Base-by-base conservation (phyloP, 495 filamentous ascomycete genomes). In the Annulohypoxylon maeteangense region DNA sequence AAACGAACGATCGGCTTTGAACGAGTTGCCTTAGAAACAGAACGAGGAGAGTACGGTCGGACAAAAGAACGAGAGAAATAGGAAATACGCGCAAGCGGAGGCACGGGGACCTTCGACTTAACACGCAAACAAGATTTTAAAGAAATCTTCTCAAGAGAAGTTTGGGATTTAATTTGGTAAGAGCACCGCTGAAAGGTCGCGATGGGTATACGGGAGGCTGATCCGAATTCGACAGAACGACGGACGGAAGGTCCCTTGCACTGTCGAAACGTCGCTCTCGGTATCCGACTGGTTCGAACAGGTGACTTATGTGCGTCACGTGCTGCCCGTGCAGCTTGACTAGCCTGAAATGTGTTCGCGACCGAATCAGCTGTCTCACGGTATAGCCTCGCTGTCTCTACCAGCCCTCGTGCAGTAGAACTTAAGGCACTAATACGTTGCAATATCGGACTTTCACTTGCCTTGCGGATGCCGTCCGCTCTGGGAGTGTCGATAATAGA, bases 401-500 rank as follows among this genome's bases (percentile, higher is more conserved):
- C 67, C 10, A 44, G 18, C 3, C 27, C 38, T n/a, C 22, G n/a
- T n/a, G n/a, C n/a, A n/a, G n/a, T n/a, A n/a, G n/a, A n/a, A n/a
- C n/a, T n/a, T n/a, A n/a, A n/a, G n/a, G n/a, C n/a, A n/a, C n/a
- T n/a, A n/a, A n/a, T n/a, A n/a, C n/a, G n/a, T n/a, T n/a, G n/a
- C n/a, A n/a, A n/a, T n/a, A n/a, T 12, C 7, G 45, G 53, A 14
- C 60, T 14, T 3, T 51, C 20, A 68, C 70, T 67, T 14, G 67
- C 67, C 57, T 74, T 70, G 6, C 60, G 32, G 1, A 57, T 60
- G 7, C 59, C 57, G 16, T 60, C 59, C 45, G 48, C 54, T 62
- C 60, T 64, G 51, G 71, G 68, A 40, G 68, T 68, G 62, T 62
- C 65, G 11, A 27, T 40, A 1, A 55, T 22, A 4, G 71, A 62